Base-by-base conservation (phyloP, 495 filamentous ascomycete genomes). In the Penicillium macrosclerotiorum region DNA sequence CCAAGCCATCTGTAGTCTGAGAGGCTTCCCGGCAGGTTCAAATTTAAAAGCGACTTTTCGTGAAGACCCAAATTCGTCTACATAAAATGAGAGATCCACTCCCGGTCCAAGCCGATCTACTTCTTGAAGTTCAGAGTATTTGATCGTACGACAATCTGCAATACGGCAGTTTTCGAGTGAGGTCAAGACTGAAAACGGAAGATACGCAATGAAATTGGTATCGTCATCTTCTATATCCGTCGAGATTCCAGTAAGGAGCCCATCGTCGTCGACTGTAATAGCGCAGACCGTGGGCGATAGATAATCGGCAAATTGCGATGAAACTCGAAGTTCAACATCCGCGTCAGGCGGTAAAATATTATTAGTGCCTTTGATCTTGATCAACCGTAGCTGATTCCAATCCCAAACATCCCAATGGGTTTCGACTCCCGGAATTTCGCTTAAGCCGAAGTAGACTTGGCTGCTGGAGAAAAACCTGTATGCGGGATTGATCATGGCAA, bases 1-100 rank as follows among this genome's bases (percentile, higher is more conserved):
- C 67, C 61, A 72, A 35, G 52, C 53, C 53, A 50, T 61, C 31
- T 54, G 37, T 19, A 49, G 13, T 46, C 47, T 58, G 14, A 18
- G 31, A 39, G 43, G 37, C 23, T 49, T 61, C 2, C 13, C 31
- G 5, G 50, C 30, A 31, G 41, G 42, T 36, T 61, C 55, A 44
- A 57, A 61, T 47, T 52, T 52, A 36, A 58, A 61, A 11, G 34
- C 51, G 17, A 55, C 40, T 8, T 51, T 51, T 4, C 38, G 37
- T 43, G 37, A 8, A 42, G 13, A 23, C 26, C 56, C 45, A 2
- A 12, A 47, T 30, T 56, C 37, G 34, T 54, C 57, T 43, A 51
- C 31, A 20, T 56, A 54, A 7, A 39, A 45, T 42, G 13, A 27
- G 27, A 49, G 40, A 46, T 54, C 40, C 12, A 54, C 31, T 24